These are phyloP conservation scores for Coccomyxa sp. DNA, from an alignment of 139 green algal species.

Conservation along the genomic window DNA sequence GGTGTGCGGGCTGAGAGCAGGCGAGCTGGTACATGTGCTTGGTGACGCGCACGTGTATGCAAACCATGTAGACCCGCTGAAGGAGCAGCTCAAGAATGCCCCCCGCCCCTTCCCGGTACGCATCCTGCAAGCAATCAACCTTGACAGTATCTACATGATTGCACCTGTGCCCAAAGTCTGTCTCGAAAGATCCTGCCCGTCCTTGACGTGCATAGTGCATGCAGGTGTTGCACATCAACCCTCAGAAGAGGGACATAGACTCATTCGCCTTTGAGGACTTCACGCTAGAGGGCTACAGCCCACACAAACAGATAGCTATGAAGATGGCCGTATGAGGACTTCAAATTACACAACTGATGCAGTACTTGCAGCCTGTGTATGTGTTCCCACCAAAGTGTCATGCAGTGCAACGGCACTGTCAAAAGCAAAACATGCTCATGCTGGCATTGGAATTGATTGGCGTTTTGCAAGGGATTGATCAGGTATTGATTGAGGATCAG, in stretches of 20 bases:
- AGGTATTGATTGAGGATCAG: no score
- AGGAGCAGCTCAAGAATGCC: slow-evolving; percentile 84
- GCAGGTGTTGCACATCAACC: slow-evolving; percentile 81
- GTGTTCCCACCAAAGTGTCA: no score
- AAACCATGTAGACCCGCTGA: slow-evolving; percentile 96
- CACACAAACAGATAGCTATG: slow-evolving; percentile 96
- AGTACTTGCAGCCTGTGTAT: no score
- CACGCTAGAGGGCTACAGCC: slow-evolving; percentile 81
- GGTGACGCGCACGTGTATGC: slow-evolving; percentile 97
- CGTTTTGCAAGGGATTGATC: no score
- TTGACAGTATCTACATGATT: neutral
- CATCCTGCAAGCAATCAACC: neutral
- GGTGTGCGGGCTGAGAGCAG: slow-evolving; percentile 79
- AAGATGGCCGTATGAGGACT: slow-evolving; percentile 96
- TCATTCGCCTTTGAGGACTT: slow-evolving; percentile 87
- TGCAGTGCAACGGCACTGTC: no score
- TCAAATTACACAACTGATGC: no score
- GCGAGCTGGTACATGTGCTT: slow-evolving; percentile 94
- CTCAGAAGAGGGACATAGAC: slow-evolving; percentile 87
- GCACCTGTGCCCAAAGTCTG: neutral
- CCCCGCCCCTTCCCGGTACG: slow-evolving; percentile 76
- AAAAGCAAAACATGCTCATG: no score
- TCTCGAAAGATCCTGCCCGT: neutral
- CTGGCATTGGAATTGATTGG: no score
- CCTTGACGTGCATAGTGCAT: neutral